Evolutionary conservation across 768 basidiomycete species (phyloP), one percentile per base, ranked within the genome.

Genomic region (Neoboletus magnificus): DNA sequence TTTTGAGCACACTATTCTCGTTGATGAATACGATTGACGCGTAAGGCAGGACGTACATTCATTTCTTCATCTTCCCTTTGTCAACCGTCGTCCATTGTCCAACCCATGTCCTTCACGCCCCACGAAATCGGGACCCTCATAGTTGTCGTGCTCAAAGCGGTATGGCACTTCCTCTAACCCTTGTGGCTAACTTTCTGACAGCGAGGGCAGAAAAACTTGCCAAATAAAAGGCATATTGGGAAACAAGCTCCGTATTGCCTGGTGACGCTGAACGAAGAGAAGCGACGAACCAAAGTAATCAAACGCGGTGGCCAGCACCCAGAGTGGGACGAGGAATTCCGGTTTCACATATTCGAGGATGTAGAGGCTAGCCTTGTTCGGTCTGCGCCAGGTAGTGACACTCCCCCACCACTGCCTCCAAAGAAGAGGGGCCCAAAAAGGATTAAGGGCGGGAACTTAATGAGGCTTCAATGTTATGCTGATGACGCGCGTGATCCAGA

Each of bases 251-350:
- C 97, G 0, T 99, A 96, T 72, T 97, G 93, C 62, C 75, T 85
- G 23, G 81, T 96, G 25, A 76, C 79, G 4, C 76, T 94, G 50
- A 88, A 91, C 66, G 85, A 85, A 48, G 87, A 94, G 71, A 94
- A 86, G 66, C 83, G 86, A 55, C 81, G 91, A 49, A 98, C 96
- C 5, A 92, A 89, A 70, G 85, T 93, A n/a, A 88, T 98, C 70
- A 95, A 91, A 69, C 87, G 93, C 30, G 97, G 97, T 48, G 97
- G 97, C 18, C 97, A 99, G 70, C 94, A 97, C 71, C 97, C 97
- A 6, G 93, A 93, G 74, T 99, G 97, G 95, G 97, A 99, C 68
- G 94, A 97, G 65, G 97, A 99, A 74, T 78, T 98, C 66, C 87
- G 97, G 41, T 98, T 98, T 73, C 86, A 87, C 25, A 77, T 99